These are phyloP conservation scores for Cetraspora pellucida DNA, from an alignment of 192 early-diverging fungal species.

Conservation along the genomic window DNA sequence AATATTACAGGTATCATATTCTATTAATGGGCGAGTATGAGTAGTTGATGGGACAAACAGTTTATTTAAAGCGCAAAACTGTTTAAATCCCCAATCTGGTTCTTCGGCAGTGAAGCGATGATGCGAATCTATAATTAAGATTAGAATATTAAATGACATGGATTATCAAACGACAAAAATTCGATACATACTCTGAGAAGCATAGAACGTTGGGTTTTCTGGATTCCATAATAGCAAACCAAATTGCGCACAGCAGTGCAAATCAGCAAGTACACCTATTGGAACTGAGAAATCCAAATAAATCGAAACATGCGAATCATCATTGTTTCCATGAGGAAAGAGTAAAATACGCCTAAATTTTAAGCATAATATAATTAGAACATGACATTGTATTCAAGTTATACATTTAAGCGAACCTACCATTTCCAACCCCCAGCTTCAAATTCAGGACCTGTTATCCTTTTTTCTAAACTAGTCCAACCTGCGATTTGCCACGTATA, in stretches of 20 bases:
- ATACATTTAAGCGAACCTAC: constrained; percentile 29
- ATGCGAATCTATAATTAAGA: constrained; percentile 49
- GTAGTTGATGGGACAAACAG: constrained; percentile 45
- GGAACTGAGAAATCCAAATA: constrained; percentile 87
- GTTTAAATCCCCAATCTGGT: constrained; percentile 95
- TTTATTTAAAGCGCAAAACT: constrained; percentile 61
- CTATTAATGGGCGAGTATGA: constrained; percentile 59
- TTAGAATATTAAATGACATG: too few species aligned
- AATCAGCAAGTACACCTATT: constrained; percentile 55
- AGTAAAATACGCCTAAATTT: constrained; percentile 77
- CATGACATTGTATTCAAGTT: too few species aligned
- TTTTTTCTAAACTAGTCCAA: constrained; percentile 45
- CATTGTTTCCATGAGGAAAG: constrained; percentile 88
- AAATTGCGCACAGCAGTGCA: constrained; percentile 87
- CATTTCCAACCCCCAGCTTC: constrained; percentile 53
- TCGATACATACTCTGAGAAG: constrained; percentile 50
- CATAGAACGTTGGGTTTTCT: constrained; percentile 61
- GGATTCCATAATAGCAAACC: constrained; percentile 75
- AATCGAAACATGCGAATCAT: constrained; percentile 71
- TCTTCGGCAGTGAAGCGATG: constrained; percentile 85
- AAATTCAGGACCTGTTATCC: constrained; percentile 53
- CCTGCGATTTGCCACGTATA: constrained; percentile 45
- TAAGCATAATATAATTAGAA: neutral
- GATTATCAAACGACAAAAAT: too few species aligned
- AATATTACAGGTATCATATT: constrained; percentile 67